Evolutionary conservation across 805 yeast genomes (phyloP).

Genomic region (Ogataea paraovalis): DNA sequence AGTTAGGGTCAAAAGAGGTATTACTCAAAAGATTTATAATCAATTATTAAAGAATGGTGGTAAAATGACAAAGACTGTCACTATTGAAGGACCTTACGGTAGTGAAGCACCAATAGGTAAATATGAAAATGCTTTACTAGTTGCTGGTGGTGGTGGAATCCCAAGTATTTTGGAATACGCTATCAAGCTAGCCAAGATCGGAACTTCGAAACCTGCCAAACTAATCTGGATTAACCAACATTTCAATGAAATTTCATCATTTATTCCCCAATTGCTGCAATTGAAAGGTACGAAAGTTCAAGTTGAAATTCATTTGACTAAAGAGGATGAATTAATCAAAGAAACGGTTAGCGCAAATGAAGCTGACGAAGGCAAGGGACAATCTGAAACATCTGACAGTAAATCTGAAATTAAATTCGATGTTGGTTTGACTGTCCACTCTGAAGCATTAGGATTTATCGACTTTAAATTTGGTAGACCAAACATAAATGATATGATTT

Average conservation of each 20-base stretch:
- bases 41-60: constrained; percentile 23
- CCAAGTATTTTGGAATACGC: constrained; percentile 50
- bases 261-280: constrained; percentile 35
- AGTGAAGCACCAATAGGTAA: constrained; percentile 41
- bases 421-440: background rate
- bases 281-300: constrained; percentile 27
- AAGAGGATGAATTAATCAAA: constrained; percentile 22
- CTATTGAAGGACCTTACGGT: constrained; percentile 72
- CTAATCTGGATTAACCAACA: constrained; percentile 61
- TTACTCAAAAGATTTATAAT: constrained; percentile 41
- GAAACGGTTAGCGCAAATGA: constrained; percentile 4
- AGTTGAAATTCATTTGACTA: constrained; percentile 36
- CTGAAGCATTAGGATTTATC: constrained; percentile 23
- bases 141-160: constrained; percentile 72
- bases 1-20: constrained; percentile 50
- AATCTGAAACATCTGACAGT: background rate
- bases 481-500: constrained; percentile 29
- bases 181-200: constrained; percentile 23
- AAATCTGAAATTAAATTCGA: background rate
- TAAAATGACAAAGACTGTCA: constrained; percentile 19
- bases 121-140: constrained; percentile 47
- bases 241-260: constrained; percentile 42
- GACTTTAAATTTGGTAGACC: constrained; percentile 42
- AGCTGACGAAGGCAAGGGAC: background rate
- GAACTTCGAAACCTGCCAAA: constrained; percentile 28